phyloP scores from a whole-genome alignment of 257 asterid species.

The Jacaranda mimosifolia region DNA sequence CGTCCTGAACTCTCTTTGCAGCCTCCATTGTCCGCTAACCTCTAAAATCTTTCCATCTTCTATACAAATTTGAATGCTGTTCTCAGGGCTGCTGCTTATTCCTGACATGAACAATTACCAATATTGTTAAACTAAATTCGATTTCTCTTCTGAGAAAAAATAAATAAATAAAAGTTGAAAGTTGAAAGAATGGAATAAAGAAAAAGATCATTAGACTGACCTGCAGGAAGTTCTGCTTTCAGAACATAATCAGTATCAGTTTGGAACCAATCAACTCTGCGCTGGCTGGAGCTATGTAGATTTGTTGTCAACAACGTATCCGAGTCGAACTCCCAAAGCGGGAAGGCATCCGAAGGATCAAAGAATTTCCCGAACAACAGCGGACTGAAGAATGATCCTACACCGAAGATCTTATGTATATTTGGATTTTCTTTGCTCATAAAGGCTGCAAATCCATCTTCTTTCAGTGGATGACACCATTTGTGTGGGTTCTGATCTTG shows the following conservation, averaged over 20 bases:
- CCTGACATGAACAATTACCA: constrained; percentile 34
- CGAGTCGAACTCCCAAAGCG: constrained; percentile 83
- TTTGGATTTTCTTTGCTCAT: constrained; percentile 52
- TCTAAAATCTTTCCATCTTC: constrained; percentile 72
- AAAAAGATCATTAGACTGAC: too few relatives aligned
- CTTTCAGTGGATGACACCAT: constrained; percentile 80
- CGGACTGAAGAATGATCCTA: constrained; percentile 77
- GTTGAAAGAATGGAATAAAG: too few relatives aligned
- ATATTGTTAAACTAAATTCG: background rate
- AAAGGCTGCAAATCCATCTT: constrained; percentile 55
- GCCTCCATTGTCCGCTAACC: constrained; percentile 65
- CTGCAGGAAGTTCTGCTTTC: constrained; percentile 64
- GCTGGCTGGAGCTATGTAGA: constrained; percentile 37
- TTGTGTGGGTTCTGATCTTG: constrained; percentile 62
- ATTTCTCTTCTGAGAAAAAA: too few relatives aligned
- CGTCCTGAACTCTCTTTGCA: constrained; percentile 42
- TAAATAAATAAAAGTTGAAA: too few relatives aligned
- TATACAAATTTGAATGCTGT: constrained; percentile 49
- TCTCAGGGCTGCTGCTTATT: constrained; percentile 28
- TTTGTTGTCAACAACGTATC: constrained; percentile 51
- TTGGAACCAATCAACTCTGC: constrained; percentile 70
- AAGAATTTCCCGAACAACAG: constrained; percentile 84
- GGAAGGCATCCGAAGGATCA: constrained; percentile 95
- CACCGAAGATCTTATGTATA: constrained; percentile 34
- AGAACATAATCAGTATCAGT: constrained; percentile 61